These are phyloP conservation scores for Stentor coeruleus DNA, from an alignment of 73 alveolate genomes.

Conservation along the genomic window DNA sequence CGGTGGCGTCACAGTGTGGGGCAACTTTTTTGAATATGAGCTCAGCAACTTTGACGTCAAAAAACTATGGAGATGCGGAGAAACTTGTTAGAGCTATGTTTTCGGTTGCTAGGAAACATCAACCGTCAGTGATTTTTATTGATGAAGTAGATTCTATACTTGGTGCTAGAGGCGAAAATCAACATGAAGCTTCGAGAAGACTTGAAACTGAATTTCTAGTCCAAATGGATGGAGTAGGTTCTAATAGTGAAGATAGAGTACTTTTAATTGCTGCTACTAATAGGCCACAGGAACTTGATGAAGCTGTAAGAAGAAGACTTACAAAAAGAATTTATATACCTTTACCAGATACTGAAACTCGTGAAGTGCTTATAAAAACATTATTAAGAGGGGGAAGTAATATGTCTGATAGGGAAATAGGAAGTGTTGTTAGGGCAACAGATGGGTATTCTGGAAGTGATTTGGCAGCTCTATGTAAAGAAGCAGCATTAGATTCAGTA, in stretches of 20 bases:
- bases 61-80: slow-evolving; percentile 44
- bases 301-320: slow-evolving; percentile 81
- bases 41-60: slow-evolving; percentile 73
- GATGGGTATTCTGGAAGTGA: slow-evolving; percentile 64
- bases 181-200: slow-evolving; percentile 92
- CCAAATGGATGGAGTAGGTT: slow-evolving; percentile 79
- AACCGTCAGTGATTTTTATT: slow-evolving; percentile 92
- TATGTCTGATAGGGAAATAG: slow-evolving; percentile 35
- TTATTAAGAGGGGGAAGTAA: slow-evolving; percentile 49
- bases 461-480: slow-evolving; percentile 60
- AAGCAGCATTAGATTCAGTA: slow-evolving; percentile 68
- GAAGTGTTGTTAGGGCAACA: slow-evolving; percentile 37
- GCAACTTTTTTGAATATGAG: slow-evolving; percentile 87
- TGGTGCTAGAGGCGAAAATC: slow-evolving; percentile 87
- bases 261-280: slow-evolving; percentile 85
- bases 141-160: slow-evolving; percentile 98
- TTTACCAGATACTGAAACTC: slow-evolving; percentile 89
- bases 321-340: slow-evolving; percentile 86
- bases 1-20: slow-evolving; percentile 77
- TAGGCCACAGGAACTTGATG: slow-evolving; percentile 96
- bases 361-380: slow-evolving; percentile 52
- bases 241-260: slow-evolving; percentile 73
- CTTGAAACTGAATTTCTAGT: slow-evolving; percentile 96
- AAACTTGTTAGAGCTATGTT: slow-evolving; percentile 64
- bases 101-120: slow-evolving; percentile 79